Percentiles rank a stretch among this genome's conserved stretches.
Evolutionary conservation across 139 green algal species (phyloP).

Genomic region (Tetratostichococcus sp.): DNA sequence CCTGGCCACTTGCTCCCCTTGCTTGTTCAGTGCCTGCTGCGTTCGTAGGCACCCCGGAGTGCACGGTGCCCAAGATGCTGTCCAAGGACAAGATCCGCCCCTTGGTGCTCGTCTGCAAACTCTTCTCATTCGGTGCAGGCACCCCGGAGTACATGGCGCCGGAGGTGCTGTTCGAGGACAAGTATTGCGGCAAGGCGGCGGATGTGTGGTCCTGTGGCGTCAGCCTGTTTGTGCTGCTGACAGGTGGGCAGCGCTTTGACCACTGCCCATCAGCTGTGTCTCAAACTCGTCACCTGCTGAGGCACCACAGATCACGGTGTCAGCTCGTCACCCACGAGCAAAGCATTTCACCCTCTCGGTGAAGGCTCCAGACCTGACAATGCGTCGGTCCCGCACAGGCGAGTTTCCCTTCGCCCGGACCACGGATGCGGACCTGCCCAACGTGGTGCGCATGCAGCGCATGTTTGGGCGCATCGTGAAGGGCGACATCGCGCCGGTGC

Average conservation of each 20-base stretch:
- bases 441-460: not conserved
- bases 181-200: constrained; percentile 26
- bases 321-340: too few species aligned
- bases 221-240: constrained; percentile 61
- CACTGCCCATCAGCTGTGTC: not conserved
- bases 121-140: not conserved
- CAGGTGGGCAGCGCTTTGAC: not conserved
- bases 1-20: too few species aligned
- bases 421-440: not conserved
- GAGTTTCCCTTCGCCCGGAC: not conserved
- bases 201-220: constrained; percentile 77
- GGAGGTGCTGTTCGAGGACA: constrained; percentile 6
- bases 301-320: too few species aligned
- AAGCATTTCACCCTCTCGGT: too few species aligned
- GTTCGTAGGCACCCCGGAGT: too few species aligned
- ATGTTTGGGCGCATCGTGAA: not conserved
- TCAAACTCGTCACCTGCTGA: not conserved
- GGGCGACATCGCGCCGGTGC: not conserved
- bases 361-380: too few species aligned
- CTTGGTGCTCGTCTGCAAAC: too few species aligned
- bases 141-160: not conserved
- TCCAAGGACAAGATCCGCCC: too few species aligned
- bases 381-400: too few species aligned
- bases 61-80: too few species aligned
- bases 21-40: too few species aligned